Evolutionary conservation across 202 grass and related monocot species (phyloP).

Genomic region (Hordeum pubiflorum): DNA sequence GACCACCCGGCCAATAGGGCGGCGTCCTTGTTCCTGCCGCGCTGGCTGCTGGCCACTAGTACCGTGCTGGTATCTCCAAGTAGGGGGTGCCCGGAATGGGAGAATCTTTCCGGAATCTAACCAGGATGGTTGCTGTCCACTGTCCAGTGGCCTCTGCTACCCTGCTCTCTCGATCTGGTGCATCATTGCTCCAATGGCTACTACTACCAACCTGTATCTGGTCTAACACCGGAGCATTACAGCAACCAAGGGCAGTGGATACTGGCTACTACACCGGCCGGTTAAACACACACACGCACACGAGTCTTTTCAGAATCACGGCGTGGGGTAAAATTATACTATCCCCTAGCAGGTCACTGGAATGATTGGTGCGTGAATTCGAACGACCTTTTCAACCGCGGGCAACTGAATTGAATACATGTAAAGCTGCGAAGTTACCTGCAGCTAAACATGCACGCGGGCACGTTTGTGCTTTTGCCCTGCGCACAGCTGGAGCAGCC

Average conservation of each 20-base stretch:
- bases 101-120: conserved; percentile 2
- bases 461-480: background rate
- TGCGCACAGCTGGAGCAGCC: background rate
- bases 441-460: conserved; percentile 2
- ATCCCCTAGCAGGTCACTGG: background rate
- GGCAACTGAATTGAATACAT: background rate
- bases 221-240: background rate
- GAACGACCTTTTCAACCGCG: background rate
- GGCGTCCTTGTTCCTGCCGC: background rate
- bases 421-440: background rate
- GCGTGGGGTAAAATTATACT: background rate
- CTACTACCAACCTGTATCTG: background rate
- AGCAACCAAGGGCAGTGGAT: background rate
- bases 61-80: background rate
- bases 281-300: background rate
- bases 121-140: background rate
- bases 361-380: background rate
- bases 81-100: background rate
- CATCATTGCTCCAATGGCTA: background rate
- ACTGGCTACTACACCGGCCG: background rate
- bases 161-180: background rate
- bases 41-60: conserved; percentile 12
- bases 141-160: background rate
- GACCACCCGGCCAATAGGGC: background rate
- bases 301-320: background rate